Base-by-base conservation (phyloP, 2,329 filamentous ascomycete species). In the Lachnellula suecica region DNA sequence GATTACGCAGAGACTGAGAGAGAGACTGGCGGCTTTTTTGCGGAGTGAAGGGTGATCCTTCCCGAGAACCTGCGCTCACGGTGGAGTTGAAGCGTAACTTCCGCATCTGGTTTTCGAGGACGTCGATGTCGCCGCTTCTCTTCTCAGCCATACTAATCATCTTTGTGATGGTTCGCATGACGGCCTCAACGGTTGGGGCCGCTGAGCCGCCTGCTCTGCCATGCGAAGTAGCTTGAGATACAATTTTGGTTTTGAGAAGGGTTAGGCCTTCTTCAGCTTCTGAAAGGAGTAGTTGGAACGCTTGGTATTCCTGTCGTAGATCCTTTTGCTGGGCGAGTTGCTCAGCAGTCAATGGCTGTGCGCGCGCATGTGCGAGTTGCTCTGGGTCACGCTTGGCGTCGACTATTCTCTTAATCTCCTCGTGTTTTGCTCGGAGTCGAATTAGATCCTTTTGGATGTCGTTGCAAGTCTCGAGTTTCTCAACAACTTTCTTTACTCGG, bases 71-170 rank as follows among this genome's bases (percentile, higher is more conserved):
- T 70, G 55, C 56, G 34, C 59, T 59, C 10, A 58, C 48, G 10
- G 54, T 51, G 6, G 67, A 68, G 29, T 59, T 56, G 8, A 89
- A 71, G 6, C 80, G 79, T 20, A 95, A 71, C 67, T 85, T 89
- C 53, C 88, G 85, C 73, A 99, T 83, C 67, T 96, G 89, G 44
- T 85, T 83, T 72, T 97, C 94, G 27, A 97, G 79, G 6, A 96
- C 83, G 68, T 96, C 91, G 47, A 99, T 85, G 63, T 97, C 93
- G 52, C 87, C 89, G 66, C 89, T 94, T 67, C 90, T 89, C 72
- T 91, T 90, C 75, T 97, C 90, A 0, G 89, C 89, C 87, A 97
- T 93, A 54, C 78, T 82, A 29, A 92, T 97, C 88, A 99, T 92
- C 66, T 94, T 96, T 52, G 79, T 78, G 59, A 99, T 96, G 1